A percentile compares a stretch with the other conserved stretches of the same genome.
Conservation (phyloP, 208 protist genomes). For the Leishmania guyanensis region DNA sequence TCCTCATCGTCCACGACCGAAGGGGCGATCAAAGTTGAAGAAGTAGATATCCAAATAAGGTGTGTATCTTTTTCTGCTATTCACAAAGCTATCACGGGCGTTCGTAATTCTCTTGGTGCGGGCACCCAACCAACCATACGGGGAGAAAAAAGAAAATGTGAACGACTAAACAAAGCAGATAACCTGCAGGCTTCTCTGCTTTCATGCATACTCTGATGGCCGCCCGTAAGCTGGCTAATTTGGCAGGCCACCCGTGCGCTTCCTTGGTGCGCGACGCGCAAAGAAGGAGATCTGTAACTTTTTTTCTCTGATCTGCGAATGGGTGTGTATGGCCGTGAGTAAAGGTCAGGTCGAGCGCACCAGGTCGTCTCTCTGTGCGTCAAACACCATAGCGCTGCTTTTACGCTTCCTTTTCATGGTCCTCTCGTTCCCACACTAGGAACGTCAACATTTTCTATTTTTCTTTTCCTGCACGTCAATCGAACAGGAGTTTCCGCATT, state of each 20-base stretch:
- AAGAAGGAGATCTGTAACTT: neutral
- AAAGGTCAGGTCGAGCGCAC: neutral
- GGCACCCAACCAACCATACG: neutral
- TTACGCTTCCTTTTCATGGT: neutral
- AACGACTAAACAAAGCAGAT: no score
- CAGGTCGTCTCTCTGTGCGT: neutral
- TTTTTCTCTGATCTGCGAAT: neutral
- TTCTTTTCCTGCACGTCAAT: neutral
- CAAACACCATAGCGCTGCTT: neutral
- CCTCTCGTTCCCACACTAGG: neutral
- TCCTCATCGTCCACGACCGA: conserved; percentile 79
- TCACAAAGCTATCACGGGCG: neutral
- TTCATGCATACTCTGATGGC: neutral
- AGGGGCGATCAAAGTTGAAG: conserved; percentile 88
- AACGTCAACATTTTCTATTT: neutral
- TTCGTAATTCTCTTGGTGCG: neutral
- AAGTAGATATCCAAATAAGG: conserved; percentile 39
- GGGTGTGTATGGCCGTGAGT: neutral
- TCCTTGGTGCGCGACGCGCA: neutral
- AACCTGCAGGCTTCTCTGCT: neutral
- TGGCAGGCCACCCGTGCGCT: neutral
- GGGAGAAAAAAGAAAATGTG: no score
- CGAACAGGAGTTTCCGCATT: no score
- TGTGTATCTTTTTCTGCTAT: conserved; percentile 9
- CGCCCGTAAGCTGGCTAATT: neutral